Percentiles rank a stretch among this genome's conserved stretches.
These are phyloP conservation scores for Pseudocercospora cruenta DNA, from an alignment of 2,329 filamentous ascomycete species.

Conservation along the genomic window DNA sequence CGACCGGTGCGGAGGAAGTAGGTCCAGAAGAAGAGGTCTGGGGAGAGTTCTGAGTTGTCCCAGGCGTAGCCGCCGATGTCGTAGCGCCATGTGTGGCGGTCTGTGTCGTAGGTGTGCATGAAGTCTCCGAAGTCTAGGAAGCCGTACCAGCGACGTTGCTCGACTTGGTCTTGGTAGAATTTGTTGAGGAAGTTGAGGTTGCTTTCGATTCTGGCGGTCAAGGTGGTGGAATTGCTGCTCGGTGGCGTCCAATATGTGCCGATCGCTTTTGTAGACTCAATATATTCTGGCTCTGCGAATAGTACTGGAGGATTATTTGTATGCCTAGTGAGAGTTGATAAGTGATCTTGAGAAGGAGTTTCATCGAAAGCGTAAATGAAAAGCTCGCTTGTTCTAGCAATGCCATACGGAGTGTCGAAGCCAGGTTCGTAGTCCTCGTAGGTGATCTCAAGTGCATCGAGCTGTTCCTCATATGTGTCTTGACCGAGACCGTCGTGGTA, in stretches of 20 bases:
- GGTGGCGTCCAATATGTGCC: constrained; percentile 60
- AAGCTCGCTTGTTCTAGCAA: constrained; percentile 62
- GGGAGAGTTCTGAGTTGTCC: constrained; percentile 67
- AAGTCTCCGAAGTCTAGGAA: constrained; percentile 67
- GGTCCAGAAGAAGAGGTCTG: constrained; percentile 66
- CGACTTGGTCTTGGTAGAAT: constrained; percentile 60
- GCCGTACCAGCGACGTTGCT: constrained; percentile 64
- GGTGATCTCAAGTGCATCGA: constrained; percentile 64
- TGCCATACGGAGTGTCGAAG: constrained; percentile 61
- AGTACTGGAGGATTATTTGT: constrained; percentile 59
- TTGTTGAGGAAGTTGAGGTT: constrained; percentile 61
- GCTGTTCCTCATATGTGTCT: constrained; percentile 60
- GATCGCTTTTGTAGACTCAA: constrained; percentile 57
- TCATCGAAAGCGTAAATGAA: constrained; percentile 54
- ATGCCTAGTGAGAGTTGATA: constrained; percentile 50
- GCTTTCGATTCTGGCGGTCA: constrained; percentile 51
- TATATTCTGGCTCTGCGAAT: constrained; percentile 52
- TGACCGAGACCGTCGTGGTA: constrained; percentile 63
- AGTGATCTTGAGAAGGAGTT: constrained; percentile 55
- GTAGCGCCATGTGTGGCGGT: constrained; percentile 65
- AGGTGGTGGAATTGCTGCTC: constrained; percentile 29
- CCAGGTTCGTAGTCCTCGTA: constrained; percentile 65
- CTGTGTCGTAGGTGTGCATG: constrained; percentile 64
- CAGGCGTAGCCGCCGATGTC: constrained; percentile 67
- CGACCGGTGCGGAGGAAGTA: constrained; percentile 64